phyloP scores from a whole-genome alignment of 495 filamentous ascomycete genomes.

The Aspergillus mulundensis region DNA sequence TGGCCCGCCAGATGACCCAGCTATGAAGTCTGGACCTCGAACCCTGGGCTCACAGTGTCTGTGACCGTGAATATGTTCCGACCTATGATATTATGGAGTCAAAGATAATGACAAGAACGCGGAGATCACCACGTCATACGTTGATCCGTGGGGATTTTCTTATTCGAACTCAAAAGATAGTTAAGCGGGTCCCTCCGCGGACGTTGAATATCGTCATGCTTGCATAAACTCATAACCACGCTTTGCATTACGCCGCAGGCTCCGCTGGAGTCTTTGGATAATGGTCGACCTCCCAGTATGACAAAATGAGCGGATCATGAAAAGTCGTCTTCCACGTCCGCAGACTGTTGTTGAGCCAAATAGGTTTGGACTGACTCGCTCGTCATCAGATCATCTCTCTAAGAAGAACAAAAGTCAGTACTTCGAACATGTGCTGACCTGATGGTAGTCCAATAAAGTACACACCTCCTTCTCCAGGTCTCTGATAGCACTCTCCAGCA shows the following conservation, averaged over 20 bases:
- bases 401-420: conserved; percentile 13
- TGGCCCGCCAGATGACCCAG: background rate
- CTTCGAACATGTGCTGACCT: background rate
- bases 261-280: background rate
- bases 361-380: conserved; percentile 43
- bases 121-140: background rate
- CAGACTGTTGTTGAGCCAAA: conserved; percentile 31
- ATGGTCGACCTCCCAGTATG: background rate
- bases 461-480: conserved; percentile 61
- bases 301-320: conserved; percentile 27
- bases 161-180: background rate
- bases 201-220: background rate
- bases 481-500: conserved; percentile 53
- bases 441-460: background rate
- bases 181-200: background rate
- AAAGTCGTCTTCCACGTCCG: conserved; percentile 44
- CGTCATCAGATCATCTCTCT: conserved; percentile 42
- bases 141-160: background rate
- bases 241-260: background rate
- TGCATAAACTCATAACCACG: background rate
- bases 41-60: background rate
- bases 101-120: background rate
- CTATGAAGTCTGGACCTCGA: background rate
- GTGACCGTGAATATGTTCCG: background rate
- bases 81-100: background rate